These are phyloP conservation scores for Ophiosphaerella narmari DNA, from an alignment of 2,329 filamentous ascomycete species.

Conservation along the genomic window DNA sequence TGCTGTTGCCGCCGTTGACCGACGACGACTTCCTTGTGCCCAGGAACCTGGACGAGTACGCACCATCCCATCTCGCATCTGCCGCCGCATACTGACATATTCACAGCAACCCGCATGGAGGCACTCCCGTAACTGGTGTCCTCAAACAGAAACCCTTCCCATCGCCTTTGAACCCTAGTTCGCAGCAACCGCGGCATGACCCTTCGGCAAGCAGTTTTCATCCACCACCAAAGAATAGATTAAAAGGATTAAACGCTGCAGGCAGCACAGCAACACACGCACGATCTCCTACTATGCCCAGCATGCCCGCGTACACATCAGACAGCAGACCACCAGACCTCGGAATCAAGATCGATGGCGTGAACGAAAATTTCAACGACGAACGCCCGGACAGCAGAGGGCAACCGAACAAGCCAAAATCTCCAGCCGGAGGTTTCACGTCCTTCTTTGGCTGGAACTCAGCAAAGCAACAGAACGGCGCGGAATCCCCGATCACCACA, in stretches of 20 bases:
- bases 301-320: slow-evolving; percentile 41
- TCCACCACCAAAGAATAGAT: slow-evolving; percentile 29
- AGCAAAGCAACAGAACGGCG: slow-evolving; percentile 55
- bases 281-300: slow-evolving; percentile 46
- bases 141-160: slow-evolving; percentile 32
- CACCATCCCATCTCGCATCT: slow-evolving; percentile 19
- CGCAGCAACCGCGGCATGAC: slow-evolving; percentile 39
- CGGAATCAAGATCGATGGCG: slow-evolving; percentile 43
- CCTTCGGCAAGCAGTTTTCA: slow-evolving; percentile 42
- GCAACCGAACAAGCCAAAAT: slow-evolving; percentile 47
- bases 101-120: slow-evolving; percentile 43
- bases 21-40: slow-evolving; percentile 42
- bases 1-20: slow-evolving; percentile 39
- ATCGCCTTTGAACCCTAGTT: slow-evolving; percentile 25
- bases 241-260: slow-evolving; percentile 30
- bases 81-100: background rate
- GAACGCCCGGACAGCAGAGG: slow-evolving; percentile 31
- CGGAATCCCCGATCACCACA: slow-evolving; percentile 64
- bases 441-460: slow-evolving; percentile 72
- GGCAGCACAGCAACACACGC: slow-evolving; percentile 27
- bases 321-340: slow-evolving; percentile 35
- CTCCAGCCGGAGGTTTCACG: slow-evolving; percentile 60
- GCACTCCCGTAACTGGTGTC: slow-evolving; percentile 23
- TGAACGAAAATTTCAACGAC: slow-evolving; percentile 44
- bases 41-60: slow-evolving; percentile 47